Percentiles rank a stretch among this genome's conserved stretches.
Evolutionary conservation across 2,329 filamentous ascomycete genomes (phyloP).

Genomic region (Trichoderma endophyticum): DNA sequence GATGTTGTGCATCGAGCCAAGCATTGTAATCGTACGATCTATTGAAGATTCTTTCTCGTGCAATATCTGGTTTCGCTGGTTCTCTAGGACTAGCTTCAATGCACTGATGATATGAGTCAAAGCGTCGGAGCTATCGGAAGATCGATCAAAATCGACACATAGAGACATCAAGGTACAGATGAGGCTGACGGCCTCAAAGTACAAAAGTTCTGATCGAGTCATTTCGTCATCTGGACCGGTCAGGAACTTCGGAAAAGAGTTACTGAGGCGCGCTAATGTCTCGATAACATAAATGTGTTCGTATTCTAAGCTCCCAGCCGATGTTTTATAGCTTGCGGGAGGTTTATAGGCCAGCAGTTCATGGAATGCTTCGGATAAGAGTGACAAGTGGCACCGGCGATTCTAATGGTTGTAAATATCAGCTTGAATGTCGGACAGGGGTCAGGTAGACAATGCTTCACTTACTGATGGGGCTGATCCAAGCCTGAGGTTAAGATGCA

Average conservation of each 20-base stretch:
- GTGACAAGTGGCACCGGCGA: slow-evolving; percentile 45
- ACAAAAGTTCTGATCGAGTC: slow-evolving; percentile 42
- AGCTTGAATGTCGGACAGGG: background rate
- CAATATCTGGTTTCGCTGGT: slow-evolving; percentile 24
- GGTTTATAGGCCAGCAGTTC: slow-evolving; percentile 48
- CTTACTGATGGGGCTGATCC: slow-evolving; percentile 52
- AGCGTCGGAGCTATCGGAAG: slow-evolving; percentile 24
- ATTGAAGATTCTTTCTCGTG: slow-evolving; percentile 17
- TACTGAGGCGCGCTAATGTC: slow-evolving; percentile 40
- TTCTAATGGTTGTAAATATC: slow-evolving; percentile 36
- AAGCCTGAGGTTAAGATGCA: slow-evolving; percentile 46
- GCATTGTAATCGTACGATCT: slow-evolving; percentile 23
- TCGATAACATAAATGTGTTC: slow-evolving; percentile 47
- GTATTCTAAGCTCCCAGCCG: slow-evolving; percentile 34
- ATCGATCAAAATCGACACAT: slow-evolving; percentile 25
- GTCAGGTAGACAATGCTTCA: background rate
- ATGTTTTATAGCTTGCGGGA: slow-evolving; percentile 50
- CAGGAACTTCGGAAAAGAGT: slow-evolving; percentile 42
- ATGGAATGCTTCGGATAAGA: slow-evolving; percentile 51
- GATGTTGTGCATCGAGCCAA: slow-evolving; percentile 37
- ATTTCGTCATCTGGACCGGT: slow-evolving; percentile 31
- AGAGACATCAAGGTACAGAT: slow-evolving; percentile 38
- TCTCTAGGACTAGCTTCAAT: slow-evolving; percentile 28
- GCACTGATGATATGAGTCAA: slow-evolving; percentile 30
- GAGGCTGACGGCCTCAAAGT: slow-evolving; percentile 43